A percentile compares a stretch with the other conserved stretches of the same genome.
Conservation (phyloP, 1,139 yeast genomes). For the Starmera stellimalicola region DNA sequence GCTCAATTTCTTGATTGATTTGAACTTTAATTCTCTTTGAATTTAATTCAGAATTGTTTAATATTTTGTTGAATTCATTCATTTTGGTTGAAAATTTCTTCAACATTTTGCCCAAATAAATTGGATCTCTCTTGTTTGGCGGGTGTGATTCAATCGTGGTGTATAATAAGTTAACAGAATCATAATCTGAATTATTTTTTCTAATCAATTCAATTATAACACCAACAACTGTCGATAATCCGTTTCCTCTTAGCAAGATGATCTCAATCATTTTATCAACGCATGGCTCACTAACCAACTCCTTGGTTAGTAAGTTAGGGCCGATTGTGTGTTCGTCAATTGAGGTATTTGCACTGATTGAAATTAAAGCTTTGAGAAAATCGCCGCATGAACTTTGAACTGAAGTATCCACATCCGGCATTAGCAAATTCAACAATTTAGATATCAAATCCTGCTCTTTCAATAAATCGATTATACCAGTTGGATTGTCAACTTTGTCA, state of each 20-base stretch:
- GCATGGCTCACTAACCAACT: constrained; percentile 68
- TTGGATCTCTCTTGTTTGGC: constrained; percentile 86
- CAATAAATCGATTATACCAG: constrained; percentile 48
- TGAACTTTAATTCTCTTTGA: constrained; percentile 16
- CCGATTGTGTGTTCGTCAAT: constrained; percentile 77
- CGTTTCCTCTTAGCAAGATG: constrained; percentile 71
- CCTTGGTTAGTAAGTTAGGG: constrained; percentile 85
- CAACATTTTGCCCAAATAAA: constrained; percentile 29
- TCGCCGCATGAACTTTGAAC: constrained; percentile 94
- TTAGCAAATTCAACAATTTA: constrained; percentile 41
- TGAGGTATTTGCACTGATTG: constrained; percentile 79
- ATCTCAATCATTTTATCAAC: constrained; percentile 52
- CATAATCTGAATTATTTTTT: constrained; percentile 93
- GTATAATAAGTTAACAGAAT: constrained; percentile 74
- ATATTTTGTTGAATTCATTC: constrained; percentile 39
- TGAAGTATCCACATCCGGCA: constrained; percentile 42
- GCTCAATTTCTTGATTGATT: constrained; percentile 50
- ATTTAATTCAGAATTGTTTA: constrained; percentile 20
- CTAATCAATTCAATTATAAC: constrained; percentile 91
- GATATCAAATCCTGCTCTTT: constrained; percentile 42
- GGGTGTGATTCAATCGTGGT: constrained; percentile 80
- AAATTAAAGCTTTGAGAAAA: constrained; percentile 83
- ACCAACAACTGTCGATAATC: constrained; percentile 89
- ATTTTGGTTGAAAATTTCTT: constrained; percentile 23
- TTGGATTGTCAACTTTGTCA: constrained; percentile 55